Evolutionary conservation across 177 flowering plant genomes (phyloP), one percentile per base, ranked within the genome.

Genomic region (Vitis hybrid): DNA sequence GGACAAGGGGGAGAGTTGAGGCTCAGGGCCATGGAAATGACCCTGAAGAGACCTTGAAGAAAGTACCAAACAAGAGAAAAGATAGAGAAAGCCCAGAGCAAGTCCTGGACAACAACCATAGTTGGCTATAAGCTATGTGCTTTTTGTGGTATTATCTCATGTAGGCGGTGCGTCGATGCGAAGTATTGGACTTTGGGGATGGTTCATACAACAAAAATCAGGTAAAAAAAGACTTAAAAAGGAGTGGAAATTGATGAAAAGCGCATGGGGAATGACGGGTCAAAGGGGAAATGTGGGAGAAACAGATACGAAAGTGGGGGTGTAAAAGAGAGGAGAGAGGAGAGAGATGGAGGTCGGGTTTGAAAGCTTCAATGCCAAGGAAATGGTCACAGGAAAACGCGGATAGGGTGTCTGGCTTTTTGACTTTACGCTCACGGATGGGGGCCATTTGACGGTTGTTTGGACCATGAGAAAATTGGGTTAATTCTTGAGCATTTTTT

Each of bases 81-180:
- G 19, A 75, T 45, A 30, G 67, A 72, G 76, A 66, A 69, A 49
- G 50, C 57, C 74, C 74, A 73, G 4, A 70, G 63, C 23, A 66
- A 59, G 18, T 74, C 72, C 10, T 61, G 68, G 19, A 67, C 15
- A 65, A 61, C 51, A 8, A 68, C 52, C 78, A 69, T 74, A 18
- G 15, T 54, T 3, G 17, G 56, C 6, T 14, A 14, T 54, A 14
- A 11, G 56, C 17, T 54, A 9, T 51, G 55, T 51, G 13, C 4
- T 14, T 54, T 54, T 54, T 14, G 6, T 54, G 7, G 15, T 54
- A 6, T 54, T 13, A 12, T 12, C 14, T 13, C 56, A 11, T 51
- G 13, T 51, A 3, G 55, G 15, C 4, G 30, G 30, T 26, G 30
- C 30, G 30, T 26, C 30, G 30, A 26, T 26, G 30, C 30, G 30